Base-by-base conservation (phyloP, 2,329 filamentous ascomycete genomes). In the Fusarium scirpi region DNA sequence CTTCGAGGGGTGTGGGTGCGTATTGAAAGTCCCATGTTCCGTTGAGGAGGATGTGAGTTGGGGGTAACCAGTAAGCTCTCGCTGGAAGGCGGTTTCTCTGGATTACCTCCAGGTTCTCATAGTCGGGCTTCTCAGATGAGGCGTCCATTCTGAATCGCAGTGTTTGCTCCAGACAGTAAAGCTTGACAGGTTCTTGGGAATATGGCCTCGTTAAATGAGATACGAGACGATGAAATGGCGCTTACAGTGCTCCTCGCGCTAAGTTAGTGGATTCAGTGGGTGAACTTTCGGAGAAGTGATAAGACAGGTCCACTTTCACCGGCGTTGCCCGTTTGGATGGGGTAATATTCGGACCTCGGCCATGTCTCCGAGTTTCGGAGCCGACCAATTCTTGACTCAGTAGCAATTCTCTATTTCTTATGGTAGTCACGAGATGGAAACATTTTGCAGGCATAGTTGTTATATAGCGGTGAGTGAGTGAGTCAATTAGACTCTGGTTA, bases 21-120 rank as follows among this genome's bases (percentile, higher is more conserved):
- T 49, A 64, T 40, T 64, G 62, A 13, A 64, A 64, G 12, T 64
- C 62, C 62, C 62, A 64, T 18, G 18, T 32, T 15, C 62, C 62
- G 9, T 64, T 64, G 24, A 64, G 59, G 10, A 64, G 8, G 8
- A 64, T 34, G 8, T 63, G 58, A 7, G 48, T 24, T n/a, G 58
- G 34, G 10, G 61, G 61, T 25, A 64, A 12, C 61, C 61, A 64
- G 48, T 64, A 64, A 4, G 61, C 61, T 11, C 61, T 43, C 3
- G 61, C 12, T 2, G 58, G 7, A 4, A 64, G 58, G 3, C 61
- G 60, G 4, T 64, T 63, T n/a, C 43, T 40, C 15, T 63, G 48
- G 11, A 64, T 64, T 5, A 64, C 58, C 18, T 63, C 61, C 2
- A 64, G 24, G 16, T 57, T 64, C 3, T 63, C 61, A 12, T 63